Evolutionary conservation across 371 early-diverging fungal genomes (phyloP), one percentile per base, ranked within the genome.

Genomic region (Mucor lusitanicus): DNA sequence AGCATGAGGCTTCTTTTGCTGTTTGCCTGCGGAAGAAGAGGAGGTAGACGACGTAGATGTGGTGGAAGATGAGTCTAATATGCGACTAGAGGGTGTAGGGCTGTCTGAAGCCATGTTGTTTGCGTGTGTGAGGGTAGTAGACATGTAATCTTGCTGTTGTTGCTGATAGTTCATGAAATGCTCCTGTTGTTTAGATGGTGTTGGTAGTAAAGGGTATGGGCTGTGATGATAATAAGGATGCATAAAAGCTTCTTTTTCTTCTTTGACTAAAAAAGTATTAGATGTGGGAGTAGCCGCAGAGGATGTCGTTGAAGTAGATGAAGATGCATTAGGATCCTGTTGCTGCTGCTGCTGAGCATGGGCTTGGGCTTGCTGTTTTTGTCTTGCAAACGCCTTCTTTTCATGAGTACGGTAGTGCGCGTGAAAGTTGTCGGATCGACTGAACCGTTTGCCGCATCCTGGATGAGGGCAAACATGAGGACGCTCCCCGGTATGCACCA

Each of bases 381-480:
- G 79, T 64, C 72, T 64, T 9, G 69, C 69, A 54, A 76, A 48
- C 7, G 78, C 77, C 50, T 78, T 81, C 64, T 78, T 80, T 17
- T 78, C 79, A 57, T 87, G 88, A 15, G 88, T 86, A 19, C 86
- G 74, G 61, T 80, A 77, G 61, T 88, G 88, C 0, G 88, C 88
- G 59, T 85, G 84, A 58, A 85, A 88, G 68, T 93, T 91, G 65
- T 93, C 94, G 1, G 90, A 89, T 33, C 94, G 86, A 68, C 91
- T 88, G 65, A 93, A 93, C 3, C 86, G 75, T 67, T 90, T 90
- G n/a, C 86, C 84, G 68, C 94, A 93, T 9, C 86, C 87, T 48
- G 82, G 81, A 60, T 85, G 80, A 33, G 81, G 82, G 66, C 94
- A 93, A 4, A 81, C 80, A 74, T 86, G 90, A 21, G 92, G 85